Base-by-base conservation (phyloP, 495 filamentous ascomycete genomes). In the Trichoderma virens region DNA sequence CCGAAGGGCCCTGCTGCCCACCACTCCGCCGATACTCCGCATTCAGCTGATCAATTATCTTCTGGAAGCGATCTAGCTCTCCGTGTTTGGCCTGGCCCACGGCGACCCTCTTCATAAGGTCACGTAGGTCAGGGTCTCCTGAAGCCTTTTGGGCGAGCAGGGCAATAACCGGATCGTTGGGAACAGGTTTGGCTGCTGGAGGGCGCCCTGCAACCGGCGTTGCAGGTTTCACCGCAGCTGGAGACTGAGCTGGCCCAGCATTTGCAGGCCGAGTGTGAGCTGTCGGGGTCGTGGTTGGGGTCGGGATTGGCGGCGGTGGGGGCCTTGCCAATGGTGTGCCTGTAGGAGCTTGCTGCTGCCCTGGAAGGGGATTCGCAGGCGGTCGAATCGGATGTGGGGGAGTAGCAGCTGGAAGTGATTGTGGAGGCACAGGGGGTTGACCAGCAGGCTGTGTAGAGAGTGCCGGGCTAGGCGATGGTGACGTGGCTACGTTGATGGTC, bases 41-140 rank as follows among this genome's bases (percentile, higher is more conserved):
- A 45, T 91, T 93, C 35, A 99, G 85, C 61, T 92, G 88, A 70
- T 97, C 90, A 66, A 99, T 98, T 62, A 98, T 93, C 59, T 82
- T 79, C 72, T 99, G 95, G 70, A 99, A 99, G 65, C 86, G 83
- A 64, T 88, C 88, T 16, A 99, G 81, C 68, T 98, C 91, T 35
- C 88, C 82, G 61, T 85, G 84, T 2, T 84, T 83, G 2, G 95
- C 95, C 64, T 91, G 86, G 25, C 92, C 94, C 28, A 89, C 87
- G 5, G 95, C 95, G 9, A 99, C 95, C 14, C 93, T 86, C 69
- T 91, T 89, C 95, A 99, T 99, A 13, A 99, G 81, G n/a, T 87
- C 86, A 69, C 97, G 93, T n/a, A 99, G 80, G 59, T 92, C 84
- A 2, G 89, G 87, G 71, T 99, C 90, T 20, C 88, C 86, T 0